A percentile compares a stretch with the other conserved stretches of the same genome.
Conservation (phyloP, 257 asterid genomes). For the Prunella vulgaris region DNA sequence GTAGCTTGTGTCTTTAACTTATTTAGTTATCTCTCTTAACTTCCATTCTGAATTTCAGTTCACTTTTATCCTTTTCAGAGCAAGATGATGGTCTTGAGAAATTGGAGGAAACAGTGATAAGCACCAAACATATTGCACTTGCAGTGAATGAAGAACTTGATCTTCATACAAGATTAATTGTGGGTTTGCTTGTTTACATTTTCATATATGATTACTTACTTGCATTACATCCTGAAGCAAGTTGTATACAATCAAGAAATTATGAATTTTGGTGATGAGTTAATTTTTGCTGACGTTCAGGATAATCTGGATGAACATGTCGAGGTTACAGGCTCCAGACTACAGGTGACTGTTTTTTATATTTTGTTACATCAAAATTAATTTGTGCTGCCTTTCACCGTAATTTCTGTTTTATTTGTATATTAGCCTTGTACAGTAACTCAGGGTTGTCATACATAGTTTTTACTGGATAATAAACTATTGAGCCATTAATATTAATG, state of each 20-base stretch:
- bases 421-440: not conserved
- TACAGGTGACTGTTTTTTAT: constrained; percentile 52
- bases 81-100: constrained; percentile 93
- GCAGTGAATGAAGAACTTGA: constrained; percentile 95
- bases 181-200: constrained; percentile 34
- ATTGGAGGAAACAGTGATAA: constrained; percentile 78
- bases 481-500: not conserved
- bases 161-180: constrained; percentile 86
- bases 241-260: not conserved
- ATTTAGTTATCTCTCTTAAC: constrained; percentile 24
- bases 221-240: not conserved
- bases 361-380: not conserved
- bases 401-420: not conserved
- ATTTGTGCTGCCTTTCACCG: not conserved
- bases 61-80: constrained; percentile 42
- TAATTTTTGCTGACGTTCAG: constrained; percentile 36
- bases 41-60: not conserved
- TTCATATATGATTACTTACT: not conserved
- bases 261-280: constrained; percentile 5
- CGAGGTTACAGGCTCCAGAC: constrained; percentile 70
- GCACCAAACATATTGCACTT: constrained; percentile 93
- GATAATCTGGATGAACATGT: constrained; percentile 78
- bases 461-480: not conserved
- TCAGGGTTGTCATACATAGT: not conserved
- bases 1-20: constrained; percentile 3